Conservation (phyloP, 2,329 filamentous ascomycete genomes). For the Clarireedia monteithiana region DNA sequence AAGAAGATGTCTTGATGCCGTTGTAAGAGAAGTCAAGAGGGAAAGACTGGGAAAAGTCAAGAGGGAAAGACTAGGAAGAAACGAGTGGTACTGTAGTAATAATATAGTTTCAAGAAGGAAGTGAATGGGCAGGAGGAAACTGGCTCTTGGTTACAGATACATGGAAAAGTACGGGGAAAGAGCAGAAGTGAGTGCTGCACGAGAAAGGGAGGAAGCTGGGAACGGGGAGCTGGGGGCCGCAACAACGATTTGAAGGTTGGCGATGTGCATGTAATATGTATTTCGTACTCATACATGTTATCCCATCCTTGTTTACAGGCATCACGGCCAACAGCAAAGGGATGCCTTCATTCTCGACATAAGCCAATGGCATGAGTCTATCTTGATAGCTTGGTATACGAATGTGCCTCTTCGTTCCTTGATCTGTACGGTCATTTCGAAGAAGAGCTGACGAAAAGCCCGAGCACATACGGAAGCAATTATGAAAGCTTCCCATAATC, state of each 20-base stretch:
- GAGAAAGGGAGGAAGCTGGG: too few relatives aligned
- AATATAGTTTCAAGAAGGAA: background rate
- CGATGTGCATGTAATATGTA: too few relatives aligned
- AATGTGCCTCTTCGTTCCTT: slow-evolving; percentile 1
- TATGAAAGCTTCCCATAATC: background rate
- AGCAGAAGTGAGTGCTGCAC: too few relatives aligned
- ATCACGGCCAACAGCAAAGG: background rate
- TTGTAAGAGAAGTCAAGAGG: background rate
- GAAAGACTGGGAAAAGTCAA: background rate
- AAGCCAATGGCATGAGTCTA: background rate
- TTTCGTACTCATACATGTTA: background rate
- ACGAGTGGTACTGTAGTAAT: background rate
- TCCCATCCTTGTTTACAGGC: background rate
- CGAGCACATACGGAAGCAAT: background rate
- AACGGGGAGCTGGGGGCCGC: too few relatives aligned
- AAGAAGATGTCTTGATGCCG: background rate
- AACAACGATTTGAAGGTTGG: background rate
- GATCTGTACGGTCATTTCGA: background rate
- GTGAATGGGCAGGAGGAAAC: background rate
- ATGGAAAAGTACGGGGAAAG: too few relatives aligned
- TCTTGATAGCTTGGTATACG: background rate
- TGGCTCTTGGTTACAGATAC: too few relatives aligned
- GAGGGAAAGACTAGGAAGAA: background rate
- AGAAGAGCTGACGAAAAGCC: background rate
- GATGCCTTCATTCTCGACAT: too few relatives aligned